These are phyloP conservation scores for Kwoniella heveanensis DNA, from an alignment of 768 basidiomycete genomes.

Conservation along the genomic window DNA sequence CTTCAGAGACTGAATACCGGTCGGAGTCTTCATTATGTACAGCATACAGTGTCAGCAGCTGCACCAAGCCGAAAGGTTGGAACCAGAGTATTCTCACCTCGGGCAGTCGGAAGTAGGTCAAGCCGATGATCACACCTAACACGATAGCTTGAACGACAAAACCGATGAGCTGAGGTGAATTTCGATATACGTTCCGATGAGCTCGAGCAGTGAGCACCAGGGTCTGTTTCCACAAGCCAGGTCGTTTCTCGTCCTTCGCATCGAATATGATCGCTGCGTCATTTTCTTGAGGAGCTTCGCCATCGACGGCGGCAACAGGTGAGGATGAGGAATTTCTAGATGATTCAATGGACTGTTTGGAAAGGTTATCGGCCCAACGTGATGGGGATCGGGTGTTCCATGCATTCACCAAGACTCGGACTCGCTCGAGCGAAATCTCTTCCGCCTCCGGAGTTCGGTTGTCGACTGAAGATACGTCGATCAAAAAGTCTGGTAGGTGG, in stretches of 20 bases:
- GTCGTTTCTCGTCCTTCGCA: conserved; percentile 30
- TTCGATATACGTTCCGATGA: conserved; percentile 51
- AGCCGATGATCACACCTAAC: conserved; percentile 55
- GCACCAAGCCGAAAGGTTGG: too few relatives aligned
- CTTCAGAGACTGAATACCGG: conserved; percentile 58
- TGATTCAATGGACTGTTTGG: conserved; percentile 12
- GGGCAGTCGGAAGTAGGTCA: conserved; percentile 57
- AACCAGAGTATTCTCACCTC: conserved; percentile 53
- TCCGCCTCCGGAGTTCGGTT: conserved; percentile 57
- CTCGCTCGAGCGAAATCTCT: conserved; percentile 53
- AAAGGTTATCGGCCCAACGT: conserved; percentile 5
- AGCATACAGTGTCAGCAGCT: neutral
- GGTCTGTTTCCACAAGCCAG: conserved; percentile 47
- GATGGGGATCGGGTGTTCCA: conserved; percentile 51
- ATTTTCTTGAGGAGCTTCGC: neutral
- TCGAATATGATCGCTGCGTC: neutral
- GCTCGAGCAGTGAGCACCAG: conserved; percentile 43
- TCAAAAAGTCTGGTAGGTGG: conserved; percentile 54
- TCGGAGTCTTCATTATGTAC: conserved; percentile 40
- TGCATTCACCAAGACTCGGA: conserved; percentile 54
- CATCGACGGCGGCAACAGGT: neutral
- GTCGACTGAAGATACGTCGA: conserved; percentile 59
- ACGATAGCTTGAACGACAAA: conserved; percentile 33
- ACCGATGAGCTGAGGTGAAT: conserved; percentile 40
- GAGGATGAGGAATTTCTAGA: neutral